A percentile compares a stretch with the other conserved stretches of the same genome.
Conservation (phyloP, 208 protist species). For the Leishmania guyanensis region DNA sequence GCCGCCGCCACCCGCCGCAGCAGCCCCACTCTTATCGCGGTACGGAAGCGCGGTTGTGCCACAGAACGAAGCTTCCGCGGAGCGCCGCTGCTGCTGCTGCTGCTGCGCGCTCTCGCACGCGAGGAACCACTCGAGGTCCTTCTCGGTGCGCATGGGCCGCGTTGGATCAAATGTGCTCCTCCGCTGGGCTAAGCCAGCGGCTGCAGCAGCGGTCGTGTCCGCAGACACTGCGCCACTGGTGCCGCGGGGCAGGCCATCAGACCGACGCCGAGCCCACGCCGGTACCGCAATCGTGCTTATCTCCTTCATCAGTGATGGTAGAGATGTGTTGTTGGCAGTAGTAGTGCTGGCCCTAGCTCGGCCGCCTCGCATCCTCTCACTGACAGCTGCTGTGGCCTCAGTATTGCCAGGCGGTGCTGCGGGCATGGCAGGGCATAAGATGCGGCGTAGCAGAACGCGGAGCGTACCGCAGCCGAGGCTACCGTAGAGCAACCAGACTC, state of each 20-base stretch:
- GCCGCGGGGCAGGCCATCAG: conserved; percentile 1
- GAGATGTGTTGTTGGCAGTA: background rate
- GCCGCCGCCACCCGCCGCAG: conserved; percentile 1
- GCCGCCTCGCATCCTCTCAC: background rate
- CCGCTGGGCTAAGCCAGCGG: background rate
- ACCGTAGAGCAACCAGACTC: conserved; percentile 19
- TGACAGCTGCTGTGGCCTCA: background rate
- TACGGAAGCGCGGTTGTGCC: background rate
- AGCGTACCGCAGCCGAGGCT: conserved; percentile 28
- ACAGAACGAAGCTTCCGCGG: background rate
- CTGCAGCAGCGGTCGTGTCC: background rate
- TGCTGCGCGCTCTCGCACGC: conserved; percentile 19
- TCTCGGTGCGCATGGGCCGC: conserved; percentile 44
- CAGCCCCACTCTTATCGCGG: conserved; percentile 1
- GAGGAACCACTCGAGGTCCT: conserved; percentile 49
- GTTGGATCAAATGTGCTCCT: conserved; percentile 18
- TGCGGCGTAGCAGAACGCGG: conserved; percentile 15
- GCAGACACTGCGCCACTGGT: background rate
- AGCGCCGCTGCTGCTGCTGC: conserved; percentile 17
- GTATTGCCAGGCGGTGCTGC: background rate
- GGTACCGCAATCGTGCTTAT: conserved; percentile 29
- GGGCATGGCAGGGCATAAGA: background rate
- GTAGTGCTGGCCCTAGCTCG: background rate
- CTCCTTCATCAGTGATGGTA: background rate
- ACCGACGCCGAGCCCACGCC: conserved; percentile 22